phyloP scores from a whole-genome alignment of 352 stramenopile genomes.

The Thalassiosira hispida region DNA sequence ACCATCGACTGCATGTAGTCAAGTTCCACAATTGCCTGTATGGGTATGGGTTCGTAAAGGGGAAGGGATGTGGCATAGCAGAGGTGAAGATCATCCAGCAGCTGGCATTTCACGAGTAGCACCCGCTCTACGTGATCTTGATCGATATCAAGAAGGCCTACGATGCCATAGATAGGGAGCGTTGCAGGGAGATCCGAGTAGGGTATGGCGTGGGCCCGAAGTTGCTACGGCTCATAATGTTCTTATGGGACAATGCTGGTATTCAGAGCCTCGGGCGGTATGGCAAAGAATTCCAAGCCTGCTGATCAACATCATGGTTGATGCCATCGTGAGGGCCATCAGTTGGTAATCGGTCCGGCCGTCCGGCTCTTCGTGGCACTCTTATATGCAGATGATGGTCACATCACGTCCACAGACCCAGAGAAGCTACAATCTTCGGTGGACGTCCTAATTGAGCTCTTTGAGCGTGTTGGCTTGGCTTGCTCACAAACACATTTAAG shows the following conservation, averaged over 20 bases:
- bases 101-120: slow-evolving; percentile 11
- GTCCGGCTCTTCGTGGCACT: background rate
- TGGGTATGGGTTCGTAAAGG: slow-evolving; percentile 9
- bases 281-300: background rate
- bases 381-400: slow-evolving; percentile 20
- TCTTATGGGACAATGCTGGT: slow-evolving; percentile 14
- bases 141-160: slow-evolving; percentile 31
- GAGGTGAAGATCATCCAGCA: slow-evolving; percentile 29
- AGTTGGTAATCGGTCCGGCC: background rate
- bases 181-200: slow-evolving; percentile 25
- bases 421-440: background rate
- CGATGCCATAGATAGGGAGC: slow-evolving; percentile 29
- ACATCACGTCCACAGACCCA: background rate
- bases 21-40: slow-evolving; percentile 1
- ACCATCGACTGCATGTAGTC: slow-evolving; percentile 6
- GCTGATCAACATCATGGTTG: background rate
- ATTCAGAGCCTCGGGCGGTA: too few relatives aligned
- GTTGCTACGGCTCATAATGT: slow-evolving; percentile 5
- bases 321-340: background rate
- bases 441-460: background rate
- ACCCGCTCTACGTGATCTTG: slow-evolving; percentile 8
- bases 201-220: slow-evolving; percentile 34
- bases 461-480: background rate
- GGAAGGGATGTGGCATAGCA: slow-evolving; percentile 23
- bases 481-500: background rate